phyloP scores from a whole-genome alignment of 2,329 filamentous ascomycete genomes.

The Phyllosticta ampelicida region DNA sequence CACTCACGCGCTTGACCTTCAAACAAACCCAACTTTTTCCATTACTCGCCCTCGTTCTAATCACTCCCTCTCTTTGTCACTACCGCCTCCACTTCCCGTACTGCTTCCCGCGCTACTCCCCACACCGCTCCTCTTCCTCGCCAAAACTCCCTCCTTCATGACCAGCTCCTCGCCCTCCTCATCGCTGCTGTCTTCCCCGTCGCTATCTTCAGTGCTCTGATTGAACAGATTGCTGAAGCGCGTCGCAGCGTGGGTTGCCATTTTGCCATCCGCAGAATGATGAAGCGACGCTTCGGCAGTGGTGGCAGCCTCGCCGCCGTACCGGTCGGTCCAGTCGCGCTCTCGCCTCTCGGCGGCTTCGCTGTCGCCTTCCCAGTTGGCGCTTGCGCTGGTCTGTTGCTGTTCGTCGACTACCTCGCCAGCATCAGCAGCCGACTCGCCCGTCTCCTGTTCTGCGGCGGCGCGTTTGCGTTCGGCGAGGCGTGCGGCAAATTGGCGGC shows the following conservation, averaged over 20 bases:
- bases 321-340: constrained; percentile 1
- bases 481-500: constrained; percentile 80
- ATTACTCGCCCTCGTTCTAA: too few relatives aligned
- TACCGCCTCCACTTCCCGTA: background rate
- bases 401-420: background rate
- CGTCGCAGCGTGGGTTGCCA: background rate
- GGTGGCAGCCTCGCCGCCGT: background rate
- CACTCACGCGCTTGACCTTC: too few relatives aligned
- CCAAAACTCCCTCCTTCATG: constrained; percentile 6
- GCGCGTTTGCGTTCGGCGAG: constrained; percentile 45
- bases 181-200: background rate
- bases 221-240: constrained; percentile 8
- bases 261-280: background rate
- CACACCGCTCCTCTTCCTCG: background rate
- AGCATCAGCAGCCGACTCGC: background rate
- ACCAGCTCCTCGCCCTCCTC: constrained; percentile 3
- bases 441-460: constrained; percentile 1
- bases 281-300: background rate
- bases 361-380: background rate
- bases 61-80: background rate
- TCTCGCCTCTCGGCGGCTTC: background rate
- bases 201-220: background rate
- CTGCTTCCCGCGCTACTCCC: background rate
- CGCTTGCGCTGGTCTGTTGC: background rate
- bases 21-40: too few relatives aligned